A percentile compares a stretch with the other conserved stretches of the same genome.
Evolutionary conservation across 495 filamentous ascomycete genomes (phyloP).

Genomic region (Aspergillus heteromorphus): DNA sequence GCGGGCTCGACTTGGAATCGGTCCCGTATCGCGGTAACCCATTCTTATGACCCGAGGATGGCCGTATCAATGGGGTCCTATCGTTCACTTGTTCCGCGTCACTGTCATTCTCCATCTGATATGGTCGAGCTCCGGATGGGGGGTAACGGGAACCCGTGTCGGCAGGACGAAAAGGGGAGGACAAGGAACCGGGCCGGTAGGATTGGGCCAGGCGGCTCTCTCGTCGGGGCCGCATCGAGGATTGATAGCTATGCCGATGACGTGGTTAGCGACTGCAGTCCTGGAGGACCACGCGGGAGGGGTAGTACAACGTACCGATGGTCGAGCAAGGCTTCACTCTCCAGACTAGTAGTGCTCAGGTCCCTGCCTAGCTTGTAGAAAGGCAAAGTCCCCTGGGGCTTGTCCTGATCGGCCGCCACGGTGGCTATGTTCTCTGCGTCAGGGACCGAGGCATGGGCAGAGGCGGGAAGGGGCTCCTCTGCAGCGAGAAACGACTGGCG

Average conservation of each 20-base stretch:
- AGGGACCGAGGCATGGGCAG: constrained; percentile 15
- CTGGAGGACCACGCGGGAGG: not conserved
- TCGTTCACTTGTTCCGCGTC: constrained; percentile 38
- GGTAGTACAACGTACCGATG: constrained; percentile 53
- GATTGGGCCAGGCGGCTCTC: constrained; percentile 48
- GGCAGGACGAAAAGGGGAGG: constrained; percentile 19
- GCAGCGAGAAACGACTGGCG: constrained; percentile 32
- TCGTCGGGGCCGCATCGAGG: constrained; percentile 62
- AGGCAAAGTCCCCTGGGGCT: constrained; percentile 27
- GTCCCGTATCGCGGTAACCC: constrained; percentile 34
- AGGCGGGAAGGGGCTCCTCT: constrained; percentile 24
- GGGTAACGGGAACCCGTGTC: constrained; percentile 27
- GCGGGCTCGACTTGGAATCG: constrained; percentile 26
- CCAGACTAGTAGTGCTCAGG: constrained; percentile 73
- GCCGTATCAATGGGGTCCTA: constrained; percentile 38
- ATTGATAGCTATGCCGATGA: constrained; percentile 53
- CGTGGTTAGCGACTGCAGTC: constrained; percentile 3
- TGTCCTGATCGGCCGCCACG: constrained; percentile 27
- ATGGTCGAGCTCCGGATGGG: constrained; percentile 22
- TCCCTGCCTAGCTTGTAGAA: constrained; percentile 59
- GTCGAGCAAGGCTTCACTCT: constrained; percentile 74
- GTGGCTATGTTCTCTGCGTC: constrained; percentile 19
- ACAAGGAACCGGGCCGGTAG: constrained; percentile 40
- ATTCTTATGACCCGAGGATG: constrained; percentile 21
- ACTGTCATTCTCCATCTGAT: constrained; percentile 44